phyloP scores from a whole-genome alignment of 768 basidiomycete genomes.

The Rhizopogon vinicolor region DNA sequence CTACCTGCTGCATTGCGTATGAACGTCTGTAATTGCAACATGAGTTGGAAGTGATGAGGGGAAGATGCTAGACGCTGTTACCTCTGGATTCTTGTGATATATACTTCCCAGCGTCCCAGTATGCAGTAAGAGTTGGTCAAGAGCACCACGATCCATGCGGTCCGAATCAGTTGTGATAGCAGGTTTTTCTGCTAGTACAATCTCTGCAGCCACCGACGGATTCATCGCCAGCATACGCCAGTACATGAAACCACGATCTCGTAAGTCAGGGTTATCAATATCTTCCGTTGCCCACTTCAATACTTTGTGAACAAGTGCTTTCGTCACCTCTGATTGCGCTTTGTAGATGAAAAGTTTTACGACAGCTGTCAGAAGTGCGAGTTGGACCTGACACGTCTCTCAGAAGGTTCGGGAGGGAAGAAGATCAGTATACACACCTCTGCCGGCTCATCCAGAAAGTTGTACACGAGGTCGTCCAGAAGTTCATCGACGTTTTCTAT shows the following conservation, averaged over 20 bases:
- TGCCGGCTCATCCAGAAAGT: conserved; percentile 88
- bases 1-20: conserved; percentile 86
- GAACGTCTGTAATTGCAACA: conserved; percentile 60
- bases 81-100: conserved; percentile 97
- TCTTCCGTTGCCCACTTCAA: conserved; percentile 97
- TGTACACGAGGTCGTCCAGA: conserved; percentile 85
- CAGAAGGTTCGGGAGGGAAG: not conserved
- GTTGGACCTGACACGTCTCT: conserved; percentile 67
- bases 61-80: conserved; percentile 19
- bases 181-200: conserved; percentile 91
- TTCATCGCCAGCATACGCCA: conserved; percentile 97
- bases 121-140: conserved; percentile 92
- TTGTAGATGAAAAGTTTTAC: conserved; percentile 97
- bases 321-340: conserved; percentile 73
- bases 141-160: conserved; percentile 92
- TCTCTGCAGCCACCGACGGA: conserved; percentile 80
- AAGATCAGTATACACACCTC: conserved; percentile 54
- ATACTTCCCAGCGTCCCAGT: conserved; percentile 93
- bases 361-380: conserved; percentile 87
- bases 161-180: conserved; percentile 98
- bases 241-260: conserved; percentile 99
- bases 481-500: conserved; percentile 97
- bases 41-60: conserved; percentile 6
- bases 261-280: conserved; percentile 95
- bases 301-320: conserved; percentile 90